Evolutionary conservation across 2,329 filamentous ascomycete genomes (phyloP).

Genomic region (Aureobasidium melanogenum): DNA sequence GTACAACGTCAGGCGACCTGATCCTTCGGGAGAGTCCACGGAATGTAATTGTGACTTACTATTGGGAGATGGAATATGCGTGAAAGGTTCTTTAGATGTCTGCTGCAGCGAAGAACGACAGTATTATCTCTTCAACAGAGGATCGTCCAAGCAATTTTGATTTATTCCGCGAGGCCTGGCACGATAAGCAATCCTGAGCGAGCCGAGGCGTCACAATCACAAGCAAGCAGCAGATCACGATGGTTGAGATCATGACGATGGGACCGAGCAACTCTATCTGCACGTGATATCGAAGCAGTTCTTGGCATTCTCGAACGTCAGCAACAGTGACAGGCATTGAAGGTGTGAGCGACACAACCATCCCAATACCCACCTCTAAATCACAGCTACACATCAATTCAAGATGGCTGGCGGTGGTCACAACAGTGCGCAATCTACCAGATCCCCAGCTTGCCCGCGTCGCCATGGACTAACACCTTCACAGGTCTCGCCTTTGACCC

Average conservation of each 20-base stretch:
- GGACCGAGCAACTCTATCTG: too few species aligned
- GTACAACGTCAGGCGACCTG: neutral
- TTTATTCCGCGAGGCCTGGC: neutral
- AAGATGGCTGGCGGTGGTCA: slow-evolving; percentile 26
- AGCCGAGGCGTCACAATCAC: slow-evolving; percentile 1
- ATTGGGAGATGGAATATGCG: neutral
- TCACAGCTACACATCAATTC: slow-evolving; percentile 5
- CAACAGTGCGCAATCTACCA: slow-evolving; percentile 23
- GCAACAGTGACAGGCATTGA: neutral
- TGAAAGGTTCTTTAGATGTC: neutral
- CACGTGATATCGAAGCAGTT: neutral
- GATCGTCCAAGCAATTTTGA: neutral
- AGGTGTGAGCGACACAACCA: neutral
- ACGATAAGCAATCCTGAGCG: neutral
- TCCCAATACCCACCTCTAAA: neutral
- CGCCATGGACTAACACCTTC: slow-evolving; percentile 15
- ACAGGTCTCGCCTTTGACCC: slow-evolving; percentile 45
- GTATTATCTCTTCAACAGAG: neutral
- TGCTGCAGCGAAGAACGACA: neutral
- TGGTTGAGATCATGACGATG: neutral
- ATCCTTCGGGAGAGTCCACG: neutral
- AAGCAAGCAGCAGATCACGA: neutral
- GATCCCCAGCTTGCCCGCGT: neutral
- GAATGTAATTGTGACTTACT: neutral
- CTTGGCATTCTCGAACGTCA: slow-evolving; percentile 5